Evolutionary conservation across 164 flowering plant genomes (phyloP), one percentile per base, ranked within the genome.

Genomic region (Nymphaea colorata): DNA sequence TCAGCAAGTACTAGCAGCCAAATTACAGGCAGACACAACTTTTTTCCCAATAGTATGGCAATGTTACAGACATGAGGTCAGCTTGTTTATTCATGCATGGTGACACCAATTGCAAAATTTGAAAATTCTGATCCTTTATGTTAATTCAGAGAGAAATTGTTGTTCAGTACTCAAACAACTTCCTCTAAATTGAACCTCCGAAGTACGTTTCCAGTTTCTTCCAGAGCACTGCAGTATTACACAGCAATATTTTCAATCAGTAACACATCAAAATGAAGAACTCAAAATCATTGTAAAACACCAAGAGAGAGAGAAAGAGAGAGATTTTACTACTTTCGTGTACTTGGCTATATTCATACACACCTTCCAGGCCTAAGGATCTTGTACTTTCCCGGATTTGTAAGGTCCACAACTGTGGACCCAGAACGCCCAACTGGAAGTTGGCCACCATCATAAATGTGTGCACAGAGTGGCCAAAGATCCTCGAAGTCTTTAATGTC

Each of bases 301-400:
- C 3, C 3, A 7, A 14, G 41, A 2, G 44, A 64, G 3, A 42
- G 66, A 36, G 41, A 64, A n/a, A n/a, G n/a, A n/a, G n/a, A 2
- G 2, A 5, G 12, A 64, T 7, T 64, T 17, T 64, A 6, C 12
- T 41, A 64, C 16, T 6, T 14, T 6, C 8, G 2, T 62, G 25
- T 14, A 12, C 8, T 14, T 18, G n/a, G 18, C 36, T 14, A 25
- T 6, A 36, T 71, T 6, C 6, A 42, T 47, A 59, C 67, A 77
- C 79, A 94, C 99, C 98, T 91, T 75, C 99, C 98, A 42, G 92
- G 82, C 71, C 99, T 80, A 17, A 94, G 81, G 67, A 94, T 87
- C 80, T 85, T 90, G 83, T 85, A 94, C 64, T 68, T 77, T 60
- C 97, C 96, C 41, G 64, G 78, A 64, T 42, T 76, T 55, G 87